Percentiles rank a stretch among this genome's conserved stretches.
phyloP scores from a whole-genome alignment of 2,329 filamentous ascomycete genomes.

The Colletotrichum karsti region DNA sequence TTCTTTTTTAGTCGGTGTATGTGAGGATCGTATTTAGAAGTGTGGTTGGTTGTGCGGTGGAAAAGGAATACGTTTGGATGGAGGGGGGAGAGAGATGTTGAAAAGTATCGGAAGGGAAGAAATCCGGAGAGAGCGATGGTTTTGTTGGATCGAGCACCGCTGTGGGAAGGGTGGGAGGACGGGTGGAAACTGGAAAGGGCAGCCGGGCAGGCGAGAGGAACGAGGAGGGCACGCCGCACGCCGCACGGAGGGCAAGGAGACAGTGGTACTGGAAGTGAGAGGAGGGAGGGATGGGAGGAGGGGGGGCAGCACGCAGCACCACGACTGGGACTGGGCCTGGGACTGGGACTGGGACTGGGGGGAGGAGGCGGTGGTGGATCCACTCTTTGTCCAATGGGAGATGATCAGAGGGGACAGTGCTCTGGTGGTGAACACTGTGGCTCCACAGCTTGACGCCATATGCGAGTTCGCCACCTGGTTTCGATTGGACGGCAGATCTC shows the following conservation, averaged over 20 bases:
- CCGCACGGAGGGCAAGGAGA: conserved; percentile 19
- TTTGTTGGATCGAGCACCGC: conserved; percentile 29
- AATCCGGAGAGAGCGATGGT: conserved; percentile 29
- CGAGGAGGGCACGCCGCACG: conserved; percentile 22
- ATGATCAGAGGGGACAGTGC: conserved; percentile 21
- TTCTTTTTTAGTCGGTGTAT: neutral
- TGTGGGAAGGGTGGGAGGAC: conserved; percentile 13
- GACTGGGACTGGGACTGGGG: too few species aligned
- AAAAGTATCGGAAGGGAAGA: conserved; percentile 24
- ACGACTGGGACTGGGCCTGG: too few species aligned
- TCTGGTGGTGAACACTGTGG: neutral
- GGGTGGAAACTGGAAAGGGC: conserved; percentile 20
- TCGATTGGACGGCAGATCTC: conserved; percentile 24
- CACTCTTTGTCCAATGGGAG: conserved; percentile 25
- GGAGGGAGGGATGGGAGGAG: conserved; percentile 15
- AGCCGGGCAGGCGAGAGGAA: conserved; percentile 22
- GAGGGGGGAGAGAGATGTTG: conserved; percentile 25
- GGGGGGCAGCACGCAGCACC: too few species aligned
- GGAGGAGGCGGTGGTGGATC: conserved; percentile 8
- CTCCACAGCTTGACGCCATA: conserved; percentile 30
- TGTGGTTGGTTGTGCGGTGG: neutral
- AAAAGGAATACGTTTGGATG: conserved; percentile 13
- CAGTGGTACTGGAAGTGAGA: neutral
- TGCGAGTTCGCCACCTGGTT: conserved; percentile 26
- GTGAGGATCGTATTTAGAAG: neutral